Percentiles rank a stretch among this genome's conserved stretches.
Conservation (phyloP, 495 filamentous ascomycete species). For the Podospora pseudopauciseta region DNA sequence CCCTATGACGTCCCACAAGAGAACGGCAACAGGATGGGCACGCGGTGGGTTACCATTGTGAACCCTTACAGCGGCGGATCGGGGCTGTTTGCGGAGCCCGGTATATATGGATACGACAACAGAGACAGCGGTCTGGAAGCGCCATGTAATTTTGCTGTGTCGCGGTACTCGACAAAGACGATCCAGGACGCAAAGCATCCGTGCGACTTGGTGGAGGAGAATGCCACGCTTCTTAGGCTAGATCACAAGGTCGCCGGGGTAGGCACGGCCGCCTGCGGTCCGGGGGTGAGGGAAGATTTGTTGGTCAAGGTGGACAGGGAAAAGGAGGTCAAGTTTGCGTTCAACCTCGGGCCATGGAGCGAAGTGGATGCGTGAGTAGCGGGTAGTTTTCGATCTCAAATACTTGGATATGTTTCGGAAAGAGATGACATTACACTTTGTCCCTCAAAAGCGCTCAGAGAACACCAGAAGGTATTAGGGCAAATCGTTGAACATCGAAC, state of each 20-base stretch:
- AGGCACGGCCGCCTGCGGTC: constrained; percentile 61
- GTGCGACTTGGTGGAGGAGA: constrained; percentile 50
- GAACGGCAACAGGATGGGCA: constrained; percentile 58
- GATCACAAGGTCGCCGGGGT: constrained; percentile 55
- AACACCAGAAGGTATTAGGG: too few relatives aligned
- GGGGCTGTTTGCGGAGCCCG: constrained; percentile 4
- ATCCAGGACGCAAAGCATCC: constrained; percentile 57
- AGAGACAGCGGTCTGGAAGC: constrained; percentile 1
- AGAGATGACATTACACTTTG: too few relatives aligned
- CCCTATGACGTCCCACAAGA: constrained; percentile 64
- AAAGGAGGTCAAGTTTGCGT: constrained; percentile 27
- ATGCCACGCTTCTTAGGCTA: constrained; percentile 52
- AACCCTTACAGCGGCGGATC: constrained; percentile 20
- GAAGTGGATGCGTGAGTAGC: background rate
- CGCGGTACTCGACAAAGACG: constrained; percentile 45
- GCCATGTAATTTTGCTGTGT: constrained; percentile 52
- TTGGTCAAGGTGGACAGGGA: constrained; percentile 28
- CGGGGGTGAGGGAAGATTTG: constrained; percentile 49
- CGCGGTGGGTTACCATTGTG: constrained; percentile 48
- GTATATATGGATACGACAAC: too few relatives aligned
- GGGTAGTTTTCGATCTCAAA: background rate
- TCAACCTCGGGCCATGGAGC: constrained; percentile 14
- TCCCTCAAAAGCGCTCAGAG: too few relatives aligned
- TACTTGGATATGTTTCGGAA: too few relatives aligned
- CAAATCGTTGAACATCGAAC: too few relatives aligned